Evolutionary conservation across 169 alveolate species (phyloP).

Genomic region (Besnoitia besnoiti): DNA sequence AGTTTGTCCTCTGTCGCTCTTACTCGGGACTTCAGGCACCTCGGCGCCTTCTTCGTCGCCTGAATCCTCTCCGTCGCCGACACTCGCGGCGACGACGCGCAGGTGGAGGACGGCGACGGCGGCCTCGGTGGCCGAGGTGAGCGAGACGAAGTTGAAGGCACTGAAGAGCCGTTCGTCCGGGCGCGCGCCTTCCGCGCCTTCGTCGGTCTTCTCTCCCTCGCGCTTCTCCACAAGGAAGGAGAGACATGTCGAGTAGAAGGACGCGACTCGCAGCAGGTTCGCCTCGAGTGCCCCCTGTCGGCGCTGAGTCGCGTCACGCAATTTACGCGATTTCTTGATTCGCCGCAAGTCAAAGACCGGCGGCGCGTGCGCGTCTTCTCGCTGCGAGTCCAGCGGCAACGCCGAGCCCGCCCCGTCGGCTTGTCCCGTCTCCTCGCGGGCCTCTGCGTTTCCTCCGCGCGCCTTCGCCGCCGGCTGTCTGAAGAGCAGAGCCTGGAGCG

Average conservation of each 20-base stretch:
- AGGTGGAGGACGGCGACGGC: constrained; percentile 1
- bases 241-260: not conserved
- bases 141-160: too few species aligned
- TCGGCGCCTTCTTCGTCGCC: not conserved
- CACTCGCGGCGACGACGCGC: not conserved
- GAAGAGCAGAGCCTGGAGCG: not conserved
- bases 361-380: not conserved
- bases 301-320: too few species aligned
- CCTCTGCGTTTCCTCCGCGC: not conserved
- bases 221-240: not conserved
- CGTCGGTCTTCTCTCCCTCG: not conserved
- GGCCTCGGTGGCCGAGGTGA: not conserved
- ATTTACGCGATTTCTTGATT: not conserved
- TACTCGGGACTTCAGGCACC: not conserved
- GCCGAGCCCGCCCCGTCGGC: not conserved
- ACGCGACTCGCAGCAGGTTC: not conserved
- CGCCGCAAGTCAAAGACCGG: not conserved
- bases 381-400: not conserved
- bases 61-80: not conserved
- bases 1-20: not conserved
- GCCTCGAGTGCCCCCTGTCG: not conserved
- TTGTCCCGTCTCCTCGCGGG: not conserved
- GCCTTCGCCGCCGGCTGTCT: not conserved
- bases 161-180: not conserved
- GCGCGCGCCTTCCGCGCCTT: not conserved